A percentile compares a stretch with the other conserved stretches of the same genome.
Evolutionary conservation across 108 stramenopile genomes (phyloP).

Genomic region (Fragilaria radians): DNA sequence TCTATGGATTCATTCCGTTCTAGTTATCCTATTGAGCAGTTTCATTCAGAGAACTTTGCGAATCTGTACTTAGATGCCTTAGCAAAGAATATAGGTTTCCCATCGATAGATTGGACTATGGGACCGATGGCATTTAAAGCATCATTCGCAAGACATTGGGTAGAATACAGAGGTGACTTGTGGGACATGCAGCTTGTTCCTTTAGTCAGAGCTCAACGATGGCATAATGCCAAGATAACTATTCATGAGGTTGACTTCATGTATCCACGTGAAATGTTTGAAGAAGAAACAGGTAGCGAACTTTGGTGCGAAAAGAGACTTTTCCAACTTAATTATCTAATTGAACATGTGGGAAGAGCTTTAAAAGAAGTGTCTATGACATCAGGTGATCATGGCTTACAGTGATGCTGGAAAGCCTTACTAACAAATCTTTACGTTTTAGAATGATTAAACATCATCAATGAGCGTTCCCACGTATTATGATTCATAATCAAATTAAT

Average conservation of each 20-base stretch:
- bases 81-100: conserved; percentile 13
- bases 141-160: conserved; percentile 27
- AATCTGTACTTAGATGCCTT: conserved; percentile 44
- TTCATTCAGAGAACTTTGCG: conserved; percentile 50
- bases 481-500: too few species aligned
- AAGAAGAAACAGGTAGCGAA: conserved; percentile 40
- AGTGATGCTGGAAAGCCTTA: too few species aligned
- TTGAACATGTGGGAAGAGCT: conserved; percentile 10
- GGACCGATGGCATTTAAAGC: conserved; percentile 45
- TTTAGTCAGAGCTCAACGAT: conserved; percentile 22
- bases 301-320: conserved; percentile 39
- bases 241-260: conserved; percentile 29
- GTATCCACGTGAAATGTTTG: conserved; percentile 39
- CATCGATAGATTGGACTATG: conserved; percentile 49
- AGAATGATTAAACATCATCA: too few species aligned
- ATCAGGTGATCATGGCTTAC: too few species aligned
- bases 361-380: too few species aligned
- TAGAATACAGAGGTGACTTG: conserved; percentile 30
- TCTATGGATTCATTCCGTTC: conserved; percentile 22
- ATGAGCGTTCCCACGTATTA: too few species aligned
- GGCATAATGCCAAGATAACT: conserved; percentile 14
- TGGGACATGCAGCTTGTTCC: conserved; percentile 65
- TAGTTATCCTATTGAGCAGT: conserved; percentile 66
- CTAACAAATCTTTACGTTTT: too few species aligned
- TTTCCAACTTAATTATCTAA: conserved; percentile 42